Percentiles rank a stretch among this genome's conserved stretches.
Evolutionary conservation across 2,329 filamentous ascomycete genomes (phyloP).

Genomic region (Ceratocystis huliohia): DNA sequence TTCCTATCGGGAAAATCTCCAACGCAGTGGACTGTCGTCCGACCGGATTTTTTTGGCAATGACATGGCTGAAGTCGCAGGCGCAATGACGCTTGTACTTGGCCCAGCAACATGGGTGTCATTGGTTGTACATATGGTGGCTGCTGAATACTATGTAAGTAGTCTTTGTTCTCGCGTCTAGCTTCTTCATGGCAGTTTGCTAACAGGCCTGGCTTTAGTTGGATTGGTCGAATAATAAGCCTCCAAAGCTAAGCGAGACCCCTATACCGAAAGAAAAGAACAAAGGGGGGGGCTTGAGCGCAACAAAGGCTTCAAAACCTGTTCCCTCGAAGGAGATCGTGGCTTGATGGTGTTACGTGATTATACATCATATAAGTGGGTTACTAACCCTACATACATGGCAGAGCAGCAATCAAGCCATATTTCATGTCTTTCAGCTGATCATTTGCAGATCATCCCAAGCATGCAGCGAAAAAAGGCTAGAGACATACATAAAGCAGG

Average conservation of each 20-base stretch:
- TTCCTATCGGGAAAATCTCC: constrained; percentile 6
- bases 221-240: background rate
- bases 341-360: background rate
- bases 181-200: background rate
- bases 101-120: constrained; percentile 2
- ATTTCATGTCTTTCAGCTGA: background rate
- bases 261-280: background rate
- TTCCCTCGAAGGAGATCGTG: background rate
- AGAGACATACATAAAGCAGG: background rate
- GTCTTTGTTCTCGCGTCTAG: background rate
- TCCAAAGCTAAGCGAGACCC: background rate
- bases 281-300: background rate
- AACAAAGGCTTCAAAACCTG: background rate
- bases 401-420: background rate
- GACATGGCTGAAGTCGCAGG: constrained; percentile 5
- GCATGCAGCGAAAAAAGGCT: background rate
- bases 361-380: background rate
- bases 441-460: background rate
- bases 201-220: background rate
- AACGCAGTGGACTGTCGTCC: constrained; percentile 4
- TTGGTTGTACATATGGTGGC: background rate
- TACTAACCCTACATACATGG: background rate
- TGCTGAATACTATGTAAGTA: constrained; percentile 11
- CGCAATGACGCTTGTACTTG: background rate
- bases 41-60: background rate